phyloP scores from a whole-genome alignment of 495 filamentous ascomycete genomes.

The Aspergillus sclerotiicarbonarius region DNA sequence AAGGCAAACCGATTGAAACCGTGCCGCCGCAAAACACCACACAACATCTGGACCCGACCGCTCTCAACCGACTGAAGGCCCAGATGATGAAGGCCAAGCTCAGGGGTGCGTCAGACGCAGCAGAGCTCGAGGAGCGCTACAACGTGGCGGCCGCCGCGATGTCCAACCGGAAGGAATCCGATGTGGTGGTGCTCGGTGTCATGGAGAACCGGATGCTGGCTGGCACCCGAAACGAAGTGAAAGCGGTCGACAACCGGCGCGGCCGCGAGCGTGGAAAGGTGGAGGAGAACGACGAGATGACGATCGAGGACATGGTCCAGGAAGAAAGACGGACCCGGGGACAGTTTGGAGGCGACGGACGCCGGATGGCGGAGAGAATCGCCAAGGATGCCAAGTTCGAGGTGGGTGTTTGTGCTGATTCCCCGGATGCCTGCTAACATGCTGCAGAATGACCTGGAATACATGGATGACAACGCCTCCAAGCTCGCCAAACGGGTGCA shows the following conservation, averaged over 20 bases:
- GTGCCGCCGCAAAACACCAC: conserved; percentile 39
- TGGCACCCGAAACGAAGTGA: conserved; percentile 69
- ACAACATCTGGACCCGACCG: conserved; percentile 64
- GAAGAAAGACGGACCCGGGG: conserved; percentile 84
- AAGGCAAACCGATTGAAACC: conserved; percentile 44
- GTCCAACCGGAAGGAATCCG: conserved; percentile 57
- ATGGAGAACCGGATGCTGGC: conserved; percentile 90
- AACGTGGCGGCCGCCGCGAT: conserved; percentile 62
- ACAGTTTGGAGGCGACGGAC: conserved; percentile 76
- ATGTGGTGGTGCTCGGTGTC: conserved; percentile 75
- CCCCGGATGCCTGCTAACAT: conserved; percentile 24
- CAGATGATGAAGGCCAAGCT: conserved; percentile 94
- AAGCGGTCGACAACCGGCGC: conserved; percentile 68
- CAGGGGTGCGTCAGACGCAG: conserved; percentile 66
- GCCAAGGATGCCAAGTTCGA: conserved; percentile 89
- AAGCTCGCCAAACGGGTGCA: conserved; percentile 89
- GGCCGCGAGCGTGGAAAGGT: conserved; percentile 77
- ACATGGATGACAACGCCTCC: conserved; percentile 93
- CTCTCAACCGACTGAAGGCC: conserved; percentile 85
- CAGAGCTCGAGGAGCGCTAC: conserved; percentile 81
- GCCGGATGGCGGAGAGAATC: conserved; percentile 83
- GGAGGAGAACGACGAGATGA: conserved; percentile 93
- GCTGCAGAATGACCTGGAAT: conserved; percentile 78
- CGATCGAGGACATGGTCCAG: conserved; percentile 89
- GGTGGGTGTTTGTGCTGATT: conserved; percentile 35